Percentiles rank a stretch among this genome's conserved stretches.
Conservation (phyloP, 202 grass and related monocot genomes). For the Zoysia matrella region DNA sequence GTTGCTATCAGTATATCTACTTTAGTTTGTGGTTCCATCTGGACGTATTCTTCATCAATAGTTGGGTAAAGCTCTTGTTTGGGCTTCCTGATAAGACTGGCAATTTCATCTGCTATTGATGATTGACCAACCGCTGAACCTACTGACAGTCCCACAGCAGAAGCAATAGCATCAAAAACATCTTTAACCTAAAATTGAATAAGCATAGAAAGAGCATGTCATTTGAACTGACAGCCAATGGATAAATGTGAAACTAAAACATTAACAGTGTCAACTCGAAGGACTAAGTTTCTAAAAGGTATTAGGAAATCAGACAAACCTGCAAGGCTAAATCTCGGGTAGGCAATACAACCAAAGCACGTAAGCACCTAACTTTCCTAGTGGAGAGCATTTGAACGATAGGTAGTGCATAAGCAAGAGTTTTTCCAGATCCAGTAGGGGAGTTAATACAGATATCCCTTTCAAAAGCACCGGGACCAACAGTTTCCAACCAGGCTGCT, state of each 20-base stretch:
- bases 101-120: conserved; percentile 87
- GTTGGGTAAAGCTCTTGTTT: conserved; percentile 63
- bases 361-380: conserved; percentile 66
- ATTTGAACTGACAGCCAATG: conserved; percentile 27
- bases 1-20: conserved; percentile 95
- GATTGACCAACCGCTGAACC: conserved; percentile 89
- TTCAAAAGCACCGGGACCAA: conserved; percentile 88
- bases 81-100: conserved; percentile 58
- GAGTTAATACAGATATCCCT: conserved; percentile 96
- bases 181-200: conserved; percentile 74
- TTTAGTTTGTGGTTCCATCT: conserved; percentile 79
- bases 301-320: conserved; percentile 40
- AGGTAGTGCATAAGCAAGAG: conserved; percentile 90
- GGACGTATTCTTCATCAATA: conserved; percentile 68
- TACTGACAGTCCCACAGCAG: conserved; percentile 74
- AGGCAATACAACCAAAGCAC: conserved; percentile 85
- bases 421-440: conserved; percentile 92
- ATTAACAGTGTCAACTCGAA: background rate
- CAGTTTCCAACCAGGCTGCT: conserved; percentile 79
- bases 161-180: conserved; percentile 88
- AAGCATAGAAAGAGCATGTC: background rate
- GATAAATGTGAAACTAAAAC: background rate
- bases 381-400: conserved; percentile 74
- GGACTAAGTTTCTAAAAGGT: conserved; percentile 9
- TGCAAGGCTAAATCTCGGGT: conserved; percentile 91